phyloP scores from a whole-genome alignment of 495 filamentous ascomycete species.

The Entonaema liquescens region DNA sequence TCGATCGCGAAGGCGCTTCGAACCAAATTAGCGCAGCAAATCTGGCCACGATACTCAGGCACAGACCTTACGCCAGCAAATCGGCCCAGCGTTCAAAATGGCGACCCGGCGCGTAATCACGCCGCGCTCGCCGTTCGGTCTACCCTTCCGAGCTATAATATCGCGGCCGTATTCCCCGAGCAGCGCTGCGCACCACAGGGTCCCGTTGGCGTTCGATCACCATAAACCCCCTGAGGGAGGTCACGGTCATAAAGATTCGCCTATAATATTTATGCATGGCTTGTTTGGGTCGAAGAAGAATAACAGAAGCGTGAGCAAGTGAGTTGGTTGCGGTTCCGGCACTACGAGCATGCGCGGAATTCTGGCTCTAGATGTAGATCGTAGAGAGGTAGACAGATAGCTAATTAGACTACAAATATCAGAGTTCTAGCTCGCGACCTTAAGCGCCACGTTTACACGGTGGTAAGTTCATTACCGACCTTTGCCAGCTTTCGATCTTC shows the following conservation, averaged over 20 bases:
- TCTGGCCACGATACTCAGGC: neutral
- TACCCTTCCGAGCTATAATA: conserved; percentile 24
- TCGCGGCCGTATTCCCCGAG: conserved; percentile 27
- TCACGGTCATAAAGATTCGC: conserved; percentile 57
- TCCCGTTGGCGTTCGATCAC: conserved; percentile 66
- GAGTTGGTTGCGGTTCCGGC: conserved; percentile 49
- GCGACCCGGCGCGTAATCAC: conserved; percentile 34
- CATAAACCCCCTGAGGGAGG: conserved; percentile 60
- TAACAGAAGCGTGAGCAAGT: conserved; percentile 96
- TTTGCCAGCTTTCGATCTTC: neutral
- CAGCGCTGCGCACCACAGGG: conserved; percentile 1
- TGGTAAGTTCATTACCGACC: conserved; percentile 63
- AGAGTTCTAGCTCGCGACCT: conserved; percentile 86
- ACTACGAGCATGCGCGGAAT: neutral
- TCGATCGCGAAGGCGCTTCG: neutral
- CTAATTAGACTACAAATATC: conserved; percentile 35
- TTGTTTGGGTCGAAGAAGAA: conserved; percentile 97
- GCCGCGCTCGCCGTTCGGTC: conserved; percentile 16
- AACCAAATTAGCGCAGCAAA: conserved; percentile 3
- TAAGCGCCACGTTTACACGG: conserved; percentile 79
- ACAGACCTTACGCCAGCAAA: neutral
- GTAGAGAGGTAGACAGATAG: neutral
- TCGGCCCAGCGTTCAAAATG: conserved; percentile 8
- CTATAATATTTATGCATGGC: conserved; percentile 91
- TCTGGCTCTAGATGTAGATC: neutral